These are phyloP conservation scores for Thuja plicata DNA, from an alignment of 83 land plant genomes.

Conservation along the genomic window DNA sequence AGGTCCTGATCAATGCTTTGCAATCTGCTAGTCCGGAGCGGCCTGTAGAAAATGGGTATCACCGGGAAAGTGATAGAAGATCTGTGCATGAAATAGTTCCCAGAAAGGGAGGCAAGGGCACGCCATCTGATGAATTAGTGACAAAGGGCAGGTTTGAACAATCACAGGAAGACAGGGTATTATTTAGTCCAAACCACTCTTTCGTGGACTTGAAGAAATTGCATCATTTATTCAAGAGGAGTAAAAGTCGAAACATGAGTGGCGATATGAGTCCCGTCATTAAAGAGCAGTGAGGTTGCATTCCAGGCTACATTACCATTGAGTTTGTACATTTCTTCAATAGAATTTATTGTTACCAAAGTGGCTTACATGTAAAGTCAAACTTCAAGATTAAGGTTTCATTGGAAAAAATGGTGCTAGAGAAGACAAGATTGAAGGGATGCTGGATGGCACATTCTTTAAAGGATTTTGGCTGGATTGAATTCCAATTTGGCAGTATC, in stretches of 20 bases:
- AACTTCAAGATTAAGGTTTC: background rate
- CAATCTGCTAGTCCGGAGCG: conserved; percentile 19
- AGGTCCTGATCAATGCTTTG: conserved; percentile 52
- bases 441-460: background rate
- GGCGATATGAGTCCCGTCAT: background rate
- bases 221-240: conserved; percentile 45
- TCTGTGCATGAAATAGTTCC: background rate
- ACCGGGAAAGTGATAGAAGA: conserved; percentile 3
- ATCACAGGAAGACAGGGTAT: conserved; percentile 7
- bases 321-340: conserved; percentile 2
- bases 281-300: background rate
- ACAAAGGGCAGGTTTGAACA: conserved; percentile 10
- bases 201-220: conserved; percentile 45
- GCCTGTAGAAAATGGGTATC: conserved; percentile 8
- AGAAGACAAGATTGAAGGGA: conserved; percentile 6
- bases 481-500: background rate
- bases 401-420: background rate
- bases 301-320: background rate
- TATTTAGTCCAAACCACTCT: conserved; percentile 18
- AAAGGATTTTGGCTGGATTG: background rate
- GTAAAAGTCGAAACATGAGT: conserved; percentile 17
- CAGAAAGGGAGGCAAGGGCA: background rate
- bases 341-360: background rate
- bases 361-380: background rate
- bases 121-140: background rate